Evolutionary conservation across 2,329 filamentous ascomycete genomes (phyloP), one percentile per base, ranked within the genome.

Genomic region (Aspergillus aculeatinus): DNA sequence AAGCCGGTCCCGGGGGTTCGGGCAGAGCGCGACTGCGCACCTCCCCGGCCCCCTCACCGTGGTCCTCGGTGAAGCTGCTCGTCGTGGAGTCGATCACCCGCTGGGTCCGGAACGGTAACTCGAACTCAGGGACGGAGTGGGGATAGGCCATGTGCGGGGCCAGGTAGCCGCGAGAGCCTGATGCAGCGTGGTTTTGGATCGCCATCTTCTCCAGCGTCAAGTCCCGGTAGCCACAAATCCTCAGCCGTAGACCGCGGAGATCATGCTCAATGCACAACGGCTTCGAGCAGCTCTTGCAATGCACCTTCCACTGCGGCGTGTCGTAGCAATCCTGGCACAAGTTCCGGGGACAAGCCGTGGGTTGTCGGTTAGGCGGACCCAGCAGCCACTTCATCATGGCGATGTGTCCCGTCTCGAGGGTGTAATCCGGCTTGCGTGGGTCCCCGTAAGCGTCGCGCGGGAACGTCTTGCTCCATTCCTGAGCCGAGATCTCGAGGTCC

Each of bases 231-330:
- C 84, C 84, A 67, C 84, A 86, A 52, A 85, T 84, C 42, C 83
- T 77, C 29, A 85, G 75, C 56, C 83, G 82, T 21, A 85, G 75
- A 14, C 80, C 83, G 27, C 83, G 80, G 49, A 86, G 80, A 64
- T 86, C 84, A 68, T 86, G 84, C 65, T 85, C 83, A 65, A 85
- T 84, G 71, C 84, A 86, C 27, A 86, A 73, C 2, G 83, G 79
- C 57, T 79, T 83, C 47, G 83, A 83, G 73, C 84, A 86, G 48
- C 76, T 79, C 66, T 83, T 82, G 70, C 84, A 86, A 44, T 82
- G 79, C n/a, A 86, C 79, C 65, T 84, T 85, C 84, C 84, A 86
- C 51, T 82, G 79, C 51, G 83, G 81, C n/a, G 80, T 82, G 31
- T 81, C 78, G 63, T 84, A 84, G 68, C 84, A 86, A 59, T 85